Evolutionary conservation across 352 stramenopile genomes (phyloP).

Genomic region (Aphanomyces cochlioides): DNA sequence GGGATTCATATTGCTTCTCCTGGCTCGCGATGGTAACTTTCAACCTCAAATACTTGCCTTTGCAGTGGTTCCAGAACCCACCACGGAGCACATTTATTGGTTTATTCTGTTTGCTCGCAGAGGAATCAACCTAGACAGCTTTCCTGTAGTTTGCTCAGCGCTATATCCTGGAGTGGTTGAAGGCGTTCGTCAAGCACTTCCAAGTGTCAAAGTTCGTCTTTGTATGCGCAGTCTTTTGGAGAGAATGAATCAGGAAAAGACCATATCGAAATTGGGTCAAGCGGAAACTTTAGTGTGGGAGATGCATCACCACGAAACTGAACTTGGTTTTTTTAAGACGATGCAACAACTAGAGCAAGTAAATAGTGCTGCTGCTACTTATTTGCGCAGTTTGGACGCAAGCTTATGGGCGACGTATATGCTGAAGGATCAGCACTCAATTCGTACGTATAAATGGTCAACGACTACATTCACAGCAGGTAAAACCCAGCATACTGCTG

Average conservation of each 20-base stretch:
- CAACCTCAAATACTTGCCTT: slow-evolving; percentile 66
- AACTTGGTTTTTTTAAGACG: slow-evolving; percentile 52
- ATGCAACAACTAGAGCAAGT: slow-evolving; percentile 51
- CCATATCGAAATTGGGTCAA: slow-evolving; percentile 56
- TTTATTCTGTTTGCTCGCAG: slow-evolving; percentile 58
- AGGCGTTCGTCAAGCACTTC: slow-evolving; percentile 49
- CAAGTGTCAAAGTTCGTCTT: slow-evolving; percentile 62
- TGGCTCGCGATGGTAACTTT: slow-evolving; percentile 68
- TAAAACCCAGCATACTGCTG: not conserved
- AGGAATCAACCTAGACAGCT: slow-evolving; percentile 48
- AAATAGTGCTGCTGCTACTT: slow-evolving; percentile 49
- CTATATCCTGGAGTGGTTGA: slow-evolving; percentile 56
- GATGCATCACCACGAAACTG: slow-evolving; percentile 52
- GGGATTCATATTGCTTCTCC: slow-evolving; percentile 53
- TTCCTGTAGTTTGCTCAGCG: slow-evolving; percentile 56
- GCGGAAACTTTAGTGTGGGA: slow-evolving; percentile 63
- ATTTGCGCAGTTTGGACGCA: slow-evolving; percentile 55
- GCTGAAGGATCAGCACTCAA: slow-evolving; percentile 41
- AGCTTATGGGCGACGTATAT: slow-evolving; percentile 65
- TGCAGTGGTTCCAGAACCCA: slow-evolving; percentile 54
- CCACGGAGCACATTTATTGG: slow-evolving; percentile 72
- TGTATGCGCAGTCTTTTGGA: slow-evolving; percentile 65
- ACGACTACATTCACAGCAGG: slow-evolving; percentile 52
- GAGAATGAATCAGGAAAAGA: slow-evolving; percentile 69
- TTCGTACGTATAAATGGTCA: slow-evolving; percentile 63